These are phyloP conservation scores for Avena sativa DNA, from an alignment of 176 grass and related monocot species.

Conservation along the genomic window DNA sequence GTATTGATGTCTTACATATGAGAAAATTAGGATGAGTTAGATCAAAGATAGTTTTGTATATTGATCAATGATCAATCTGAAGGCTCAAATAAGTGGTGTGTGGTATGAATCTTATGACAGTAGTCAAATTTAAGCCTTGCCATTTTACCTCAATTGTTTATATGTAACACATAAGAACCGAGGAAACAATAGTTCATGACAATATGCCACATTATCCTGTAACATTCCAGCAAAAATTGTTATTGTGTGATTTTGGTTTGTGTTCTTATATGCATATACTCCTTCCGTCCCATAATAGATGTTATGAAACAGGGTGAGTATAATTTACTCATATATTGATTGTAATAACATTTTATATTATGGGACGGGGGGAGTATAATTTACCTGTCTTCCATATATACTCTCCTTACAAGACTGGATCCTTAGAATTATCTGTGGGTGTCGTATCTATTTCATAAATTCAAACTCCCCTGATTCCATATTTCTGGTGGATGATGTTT, in stretches of 20 bases:
- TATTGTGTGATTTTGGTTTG: background rate
- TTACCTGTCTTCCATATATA: background rate
- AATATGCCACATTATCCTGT: background rate
- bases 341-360: no score
- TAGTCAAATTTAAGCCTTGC: background rate
- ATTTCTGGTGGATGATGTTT: background rate
- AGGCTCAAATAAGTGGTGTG: background rate
- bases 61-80: conserved; percentile 20
- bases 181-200: background rate
- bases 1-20: background rate
- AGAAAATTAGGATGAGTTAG: conserved; percentile 9
- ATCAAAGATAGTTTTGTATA: conserved; percentile 3
- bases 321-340: no score
- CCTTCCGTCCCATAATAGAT: no score
- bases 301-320: no score
- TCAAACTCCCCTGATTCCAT: background rate
- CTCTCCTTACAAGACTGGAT: background rate
- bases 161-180: conserved; percentile 14
- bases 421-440: background rate
- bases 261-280: conserved; percentile 16
- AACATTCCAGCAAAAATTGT: background rate
- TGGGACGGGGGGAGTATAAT: background rate
- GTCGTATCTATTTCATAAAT: background rate
- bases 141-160: conserved; percentile 7
- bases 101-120: background rate